phyloP scores from a whole-genome alignment of 1,284 basidiomycete species.

The Malassezia brasiliensis region DNA sequence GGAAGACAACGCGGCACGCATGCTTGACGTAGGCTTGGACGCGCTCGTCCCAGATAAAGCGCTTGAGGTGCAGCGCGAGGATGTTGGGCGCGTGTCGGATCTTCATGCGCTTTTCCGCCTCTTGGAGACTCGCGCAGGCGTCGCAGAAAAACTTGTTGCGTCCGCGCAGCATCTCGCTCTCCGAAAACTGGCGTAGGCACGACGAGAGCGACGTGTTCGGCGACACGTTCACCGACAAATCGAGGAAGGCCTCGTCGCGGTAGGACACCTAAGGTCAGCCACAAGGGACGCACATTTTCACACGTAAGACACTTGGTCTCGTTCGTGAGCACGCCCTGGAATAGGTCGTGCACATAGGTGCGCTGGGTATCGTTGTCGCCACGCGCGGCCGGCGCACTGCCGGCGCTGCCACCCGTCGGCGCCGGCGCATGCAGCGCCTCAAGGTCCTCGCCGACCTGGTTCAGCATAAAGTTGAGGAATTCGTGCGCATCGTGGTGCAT shows the following conservation, averaged over 20 bases:
- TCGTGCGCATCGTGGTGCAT: constrained; percentile 81
- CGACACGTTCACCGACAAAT: constrained; percentile 95
- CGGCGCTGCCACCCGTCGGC: background rate
- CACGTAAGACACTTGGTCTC: constrained; percentile 95
- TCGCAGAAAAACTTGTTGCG: constrained; percentile 99
- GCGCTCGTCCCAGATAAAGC: constrained; percentile 94
- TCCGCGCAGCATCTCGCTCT: constrained; percentile 93
- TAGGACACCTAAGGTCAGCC: constrained; percentile 63
- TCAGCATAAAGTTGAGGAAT: constrained; percentile 87
- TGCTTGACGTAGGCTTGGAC: constrained; percentile 82
- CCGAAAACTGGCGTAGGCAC: constrained; percentile 88
- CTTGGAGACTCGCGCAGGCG: constrained; percentile 86
- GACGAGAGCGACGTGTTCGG: constrained; percentile 91
- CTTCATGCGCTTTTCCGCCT: constrained; percentile 98
- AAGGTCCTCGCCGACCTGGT: constrained; percentile 84
- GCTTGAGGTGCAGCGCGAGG: constrained; percentile 85
- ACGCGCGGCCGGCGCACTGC: background rate
- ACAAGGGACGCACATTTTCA: constrained; percentile 52
- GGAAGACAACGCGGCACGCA: constrained; percentile 90
- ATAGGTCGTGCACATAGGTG: constrained; percentile 81
- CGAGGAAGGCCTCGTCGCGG: constrained; percentile 88
- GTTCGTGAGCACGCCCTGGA: constrained; percentile 85
- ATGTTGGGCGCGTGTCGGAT: constrained; percentile 91
- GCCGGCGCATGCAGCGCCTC: constrained; percentile 52
- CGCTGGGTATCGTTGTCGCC: constrained; percentile 36